These are phyloP conservation scores for Rhodofomes roseus DNA, from an alignment of 1,284 basidiomycete species.

Conservation along the genomic window DNA sequence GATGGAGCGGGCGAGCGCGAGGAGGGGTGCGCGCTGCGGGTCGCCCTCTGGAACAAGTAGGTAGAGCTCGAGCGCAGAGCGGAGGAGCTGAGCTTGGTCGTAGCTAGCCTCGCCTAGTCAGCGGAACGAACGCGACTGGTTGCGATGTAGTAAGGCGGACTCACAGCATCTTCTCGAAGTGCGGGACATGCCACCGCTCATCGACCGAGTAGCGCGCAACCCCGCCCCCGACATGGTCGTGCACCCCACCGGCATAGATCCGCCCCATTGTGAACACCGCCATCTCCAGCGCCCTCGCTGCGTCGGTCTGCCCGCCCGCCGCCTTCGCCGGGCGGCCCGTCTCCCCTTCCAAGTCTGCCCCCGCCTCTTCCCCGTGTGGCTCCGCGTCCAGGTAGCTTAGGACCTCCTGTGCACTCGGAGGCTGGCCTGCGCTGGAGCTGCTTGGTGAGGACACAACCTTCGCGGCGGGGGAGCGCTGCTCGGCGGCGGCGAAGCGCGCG, in stretches of 20 bases:
- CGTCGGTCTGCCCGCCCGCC: conserved; percentile 10
- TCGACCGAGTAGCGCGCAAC: conserved; percentile 43
- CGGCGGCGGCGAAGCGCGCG: conserved; percentile 13
- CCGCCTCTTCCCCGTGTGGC: background rate
- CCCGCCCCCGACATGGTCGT: conserved; percentile 41
- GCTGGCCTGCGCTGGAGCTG: background rate
- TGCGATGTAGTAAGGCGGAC: background rate
- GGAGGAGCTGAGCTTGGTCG: conserved; percentile 38
- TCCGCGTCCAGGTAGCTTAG: conserved; percentile 1
- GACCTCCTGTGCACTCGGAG: background rate
- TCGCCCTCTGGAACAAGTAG: conserved; percentile 20
- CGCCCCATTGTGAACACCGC: conserved; percentile 22
- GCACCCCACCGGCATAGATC: conserved; percentile 41
- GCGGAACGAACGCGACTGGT: background rate
- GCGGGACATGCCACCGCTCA: conserved; percentile 40
- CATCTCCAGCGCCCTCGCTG: conserved; percentile 22
- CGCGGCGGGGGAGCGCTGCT: conserved; percentile 10
- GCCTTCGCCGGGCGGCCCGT: background rate
- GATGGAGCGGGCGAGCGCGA: conserved; percentile 26
- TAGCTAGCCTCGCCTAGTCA: conserved; percentile 21
- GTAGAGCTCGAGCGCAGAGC: conserved; percentile 20
- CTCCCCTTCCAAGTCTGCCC: background rate
- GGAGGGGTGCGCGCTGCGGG: conserved; percentile 20
- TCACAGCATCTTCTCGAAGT: conserved; percentile 46
- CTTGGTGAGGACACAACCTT: background rate